Evolutionary conservation across 1,139 yeast species (phyloP).

Genomic region (Suhomyces panamericanus): DNA sequence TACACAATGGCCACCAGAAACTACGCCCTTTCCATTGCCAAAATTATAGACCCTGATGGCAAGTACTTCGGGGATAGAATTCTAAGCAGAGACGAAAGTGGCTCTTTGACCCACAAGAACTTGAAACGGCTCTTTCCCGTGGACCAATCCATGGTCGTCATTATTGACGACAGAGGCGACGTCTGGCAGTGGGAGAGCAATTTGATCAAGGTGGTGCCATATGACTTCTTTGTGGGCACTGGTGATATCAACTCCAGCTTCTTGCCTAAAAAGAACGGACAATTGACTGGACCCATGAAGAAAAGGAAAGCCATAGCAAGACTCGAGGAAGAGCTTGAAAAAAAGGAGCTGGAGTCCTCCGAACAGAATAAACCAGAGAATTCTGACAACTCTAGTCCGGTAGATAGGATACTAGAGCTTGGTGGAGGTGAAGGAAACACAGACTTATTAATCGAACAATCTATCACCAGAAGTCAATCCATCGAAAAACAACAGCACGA

Average conservation of each 20-base stretch:
- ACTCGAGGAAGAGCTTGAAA: slow-evolving; percentile 37
- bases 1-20: slow-evolving; percentile 99
- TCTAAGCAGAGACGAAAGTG: slow-evolving; percentile 91
- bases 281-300: slow-evolving; percentile 67
- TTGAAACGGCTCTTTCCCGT: slow-evolving; percentile 89
- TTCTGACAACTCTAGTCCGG: slow-evolving; percentile 39
- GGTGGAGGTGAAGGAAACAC: slow-evolving; percentile 53
- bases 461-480: slow-evolving; percentile 55
- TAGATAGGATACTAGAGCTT: slow-evolving; percentile 49
- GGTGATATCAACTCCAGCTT: slow-evolving; percentile 97
- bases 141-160: slow-evolving; percentile 93
- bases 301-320: slow-evolving; percentile 57
- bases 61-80: slow-evolving; percentile 87
- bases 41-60: slow-evolving; percentile 88
- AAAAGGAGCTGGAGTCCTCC: slow-evolving; percentile 11
- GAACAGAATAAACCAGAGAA: slow-evolving; percentile 19
- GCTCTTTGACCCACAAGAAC: slow-evolving; percentile 86
- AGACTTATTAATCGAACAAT: slow-evolving; percentile 49
- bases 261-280: slow-evolving; percentile 77
- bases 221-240: slow-evolving; percentile 93
- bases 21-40: slow-evolving; percentile 88
- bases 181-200: slow-evolving; percentile 99
- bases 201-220: slow-evolving; percentile 88
- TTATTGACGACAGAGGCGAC: slow-evolving; percentile 97
- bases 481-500: slow-evolving; percentile 69